phyloP scores from a whole-genome alignment of 2,329 filamentous ascomycete genomes.

The Neofusicoccum umdonicola region DNA sequence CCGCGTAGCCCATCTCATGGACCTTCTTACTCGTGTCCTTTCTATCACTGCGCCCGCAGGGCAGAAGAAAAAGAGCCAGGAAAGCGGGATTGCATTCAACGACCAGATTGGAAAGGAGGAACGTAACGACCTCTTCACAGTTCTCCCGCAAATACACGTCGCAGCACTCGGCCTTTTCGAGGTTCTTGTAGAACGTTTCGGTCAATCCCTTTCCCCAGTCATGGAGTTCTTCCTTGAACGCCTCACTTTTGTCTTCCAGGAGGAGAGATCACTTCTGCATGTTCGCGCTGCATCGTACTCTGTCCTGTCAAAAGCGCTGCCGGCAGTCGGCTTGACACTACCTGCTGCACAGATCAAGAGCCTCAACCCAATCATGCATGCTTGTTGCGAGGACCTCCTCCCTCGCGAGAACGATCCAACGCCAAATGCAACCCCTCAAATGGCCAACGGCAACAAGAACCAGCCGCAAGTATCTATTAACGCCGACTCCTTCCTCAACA shows the following conservation, averaged over 20 bases:
- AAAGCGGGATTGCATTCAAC: slow-evolving; percentile 50
- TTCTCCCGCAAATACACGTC: slow-evolving; percentile 71
- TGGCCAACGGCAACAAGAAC: slow-evolving; percentile 43
- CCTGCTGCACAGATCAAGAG: slow-evolving; percentile 64
- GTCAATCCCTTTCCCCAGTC: slow-evolving; percentile 57
- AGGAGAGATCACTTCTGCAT: slow-evolving; percentile 48
- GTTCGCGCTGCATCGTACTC: slow-evolving; percentile 63
- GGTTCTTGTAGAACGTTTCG: slow-evolving; percentile 58
- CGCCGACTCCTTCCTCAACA: slow-evolving; percentile 68
- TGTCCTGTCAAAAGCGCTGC: slow-evolving; percentile 58
- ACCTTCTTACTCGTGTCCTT: slow-evolving; percentile 68
- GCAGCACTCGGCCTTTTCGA: slow-evolving; percentile 65
- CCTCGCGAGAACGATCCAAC: slow-evolving; percentile 39
- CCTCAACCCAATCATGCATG: slow-evolving; percentile 60
- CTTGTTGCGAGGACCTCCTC: slow-evolving; percentile 74
- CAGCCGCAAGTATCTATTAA: slow-evolving; percentile 50
- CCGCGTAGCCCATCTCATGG: slow-evolving; percentile 65
- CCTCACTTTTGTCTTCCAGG: slow-evolving; percentile 65
- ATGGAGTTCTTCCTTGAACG: slow-evolving; percentile 69
- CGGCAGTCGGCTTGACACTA: slow-evolving; percentile 63
- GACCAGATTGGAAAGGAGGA: slow-evolving; percentile 75
- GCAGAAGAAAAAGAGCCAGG: slow-evolving; percentile 34
- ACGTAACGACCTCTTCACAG: slow-evolving; percentile 72
- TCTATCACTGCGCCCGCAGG: slow-evolving; percentile 57
- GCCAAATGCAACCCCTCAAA: slow-evolving; percentile 37